phyloP scores from a whole-genome alignment of 306 rosid species.

The Cercis canadensis region DNA sequence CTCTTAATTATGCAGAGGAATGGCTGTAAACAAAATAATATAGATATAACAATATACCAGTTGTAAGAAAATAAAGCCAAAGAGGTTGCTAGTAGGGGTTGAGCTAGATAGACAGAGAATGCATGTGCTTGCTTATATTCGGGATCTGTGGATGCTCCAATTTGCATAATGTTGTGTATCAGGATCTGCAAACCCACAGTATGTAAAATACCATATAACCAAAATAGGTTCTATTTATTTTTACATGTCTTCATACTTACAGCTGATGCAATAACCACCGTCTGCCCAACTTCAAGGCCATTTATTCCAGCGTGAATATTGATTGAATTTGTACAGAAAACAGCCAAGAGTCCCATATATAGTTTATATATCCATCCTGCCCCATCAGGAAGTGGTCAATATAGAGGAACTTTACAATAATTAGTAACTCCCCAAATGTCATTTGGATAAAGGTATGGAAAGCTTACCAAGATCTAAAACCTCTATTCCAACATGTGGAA shows the following conservation, averaged over 20 bases:
- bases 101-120: constrained; percentile 80
- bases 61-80: constrained; percentile 75
- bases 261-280: constrained; percentile 79
- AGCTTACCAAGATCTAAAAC: constrained; percentile 84
- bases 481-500: constrained; percentile 71
- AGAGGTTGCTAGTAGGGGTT: constrained; percentile 85
- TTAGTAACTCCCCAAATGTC: constrained; percentile 24
- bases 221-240: constrained; percentile 20
- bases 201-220: constrained; percentile 32
- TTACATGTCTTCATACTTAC: constrained; percentile 53
- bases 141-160: constrained; percentile 71
- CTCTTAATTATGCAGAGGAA: constrained; percentile 6
- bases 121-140: constrained; percentile 89
- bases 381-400: constrained; percentile 17
- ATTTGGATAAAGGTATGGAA: constrained; percentile 36
- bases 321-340: constrained; percentile 96
- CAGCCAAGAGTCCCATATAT: constrained; percentile 94
- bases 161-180: constrained; percentile 84
- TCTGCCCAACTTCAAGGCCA: constrained; percentile 95
- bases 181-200: constrained; percentile 62
- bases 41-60: constrained; percentile 51
- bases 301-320: constrained; percentile 93
- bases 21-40: not conserved
- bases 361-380: constrained; percentile 93
- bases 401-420: constrained; percentile 7